Conservation (phyloP, 345 rosid genomes). For the Euclidium syriacum region DNA sequence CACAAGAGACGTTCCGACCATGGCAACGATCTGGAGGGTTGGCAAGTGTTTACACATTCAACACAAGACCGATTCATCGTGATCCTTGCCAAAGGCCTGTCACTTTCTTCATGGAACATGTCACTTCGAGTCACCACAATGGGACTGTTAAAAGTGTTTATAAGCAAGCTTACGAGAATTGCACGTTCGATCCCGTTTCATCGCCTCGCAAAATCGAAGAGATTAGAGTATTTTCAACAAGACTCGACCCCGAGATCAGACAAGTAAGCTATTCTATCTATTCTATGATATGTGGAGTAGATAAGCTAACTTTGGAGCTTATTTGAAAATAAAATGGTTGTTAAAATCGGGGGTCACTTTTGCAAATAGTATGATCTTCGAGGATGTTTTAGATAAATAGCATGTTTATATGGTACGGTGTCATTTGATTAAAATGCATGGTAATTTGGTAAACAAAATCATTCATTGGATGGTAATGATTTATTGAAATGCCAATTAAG, state of each 20-base stretch:
- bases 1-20: slow-evolving; percentile 59
- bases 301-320: too few species aligned
- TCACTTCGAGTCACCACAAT: slow-evolving; percentile 14
- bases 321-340: too few species aligned
- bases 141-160: slow-evolving; percentile 42
- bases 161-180: slow-evolving; percentile 42
- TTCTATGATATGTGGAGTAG: too few species aligned
- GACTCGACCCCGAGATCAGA: slow-evolving; percentile 42
- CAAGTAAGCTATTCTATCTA: slow-evolving; percentile 41
- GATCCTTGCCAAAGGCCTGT: slow-evolving; percentile 73
- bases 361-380: too few species aligned
- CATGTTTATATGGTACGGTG: too few species aligned
- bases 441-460: too few species aligned
- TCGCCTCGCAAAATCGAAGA: slow-evolving; percentile 59
- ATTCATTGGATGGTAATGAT: too few species aligned
- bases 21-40: slow-evolving; percentile 40
- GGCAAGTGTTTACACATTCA: slow-evolving; percentile 45
- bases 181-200: slow-evolving; percentile 34
- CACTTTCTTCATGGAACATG: slow-evolving; percentile 51
- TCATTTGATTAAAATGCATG: too few species aligned
- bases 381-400: too few species aligned
- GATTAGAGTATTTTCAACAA: slow-evolving; percentile 57
- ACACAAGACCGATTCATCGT: slow-evolving; percentile 42
- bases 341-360: too few species aligned
- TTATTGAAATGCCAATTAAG: too few species aligned